Conservation (phyloP, 2,329 filamentous ascomycete genomes). For the Microdochium bolleyi region DNA sequence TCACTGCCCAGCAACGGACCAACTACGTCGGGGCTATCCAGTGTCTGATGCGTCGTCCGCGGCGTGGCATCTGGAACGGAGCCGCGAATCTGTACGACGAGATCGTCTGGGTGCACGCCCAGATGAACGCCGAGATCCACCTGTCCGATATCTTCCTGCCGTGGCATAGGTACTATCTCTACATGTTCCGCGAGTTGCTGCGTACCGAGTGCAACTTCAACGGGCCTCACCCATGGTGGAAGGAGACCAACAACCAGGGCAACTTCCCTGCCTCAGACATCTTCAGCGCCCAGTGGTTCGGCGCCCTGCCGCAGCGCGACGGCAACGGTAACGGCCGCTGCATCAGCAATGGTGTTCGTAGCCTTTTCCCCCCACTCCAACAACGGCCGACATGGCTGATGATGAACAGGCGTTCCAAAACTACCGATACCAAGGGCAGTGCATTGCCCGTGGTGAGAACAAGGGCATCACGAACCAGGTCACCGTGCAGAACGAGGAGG, state of each 20-base stretch:
- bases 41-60: not conserved
- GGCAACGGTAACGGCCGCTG: constrained; percentile 14
- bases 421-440: too few species aligned
- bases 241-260: constrained; percentile 24
- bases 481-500: not conserved
- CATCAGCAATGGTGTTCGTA: constrained; percentile 14
- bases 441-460: not conserved
- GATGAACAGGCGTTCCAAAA: too few species aligned
- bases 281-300: constrained; percentile 20
- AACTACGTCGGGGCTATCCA: not conserved
- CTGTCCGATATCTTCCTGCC: constrained; percentile 20
- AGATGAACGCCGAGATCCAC: constrained; percentile 21
- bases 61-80: not conserved
- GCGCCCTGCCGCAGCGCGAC: constrained; percentile 9
- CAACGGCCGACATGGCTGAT: too few species aligned
- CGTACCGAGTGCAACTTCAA: constrained; percentile 22
- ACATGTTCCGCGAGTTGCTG: constrained; percentile 19
- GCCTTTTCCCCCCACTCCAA: not conserved
- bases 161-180: constrained; percentile 24
- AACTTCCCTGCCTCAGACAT: constrained; percentile 16
- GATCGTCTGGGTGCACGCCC: constrained; percentile 20
- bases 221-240: constrained; percentile 23
- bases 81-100: constrained; percentile 22
- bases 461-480: not conserved
- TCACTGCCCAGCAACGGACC: not conserved